Base-by-base conservation (phyloP, 1,284 basidiomycete species). In the Pseudozyma tsukubaensis region DNA sequence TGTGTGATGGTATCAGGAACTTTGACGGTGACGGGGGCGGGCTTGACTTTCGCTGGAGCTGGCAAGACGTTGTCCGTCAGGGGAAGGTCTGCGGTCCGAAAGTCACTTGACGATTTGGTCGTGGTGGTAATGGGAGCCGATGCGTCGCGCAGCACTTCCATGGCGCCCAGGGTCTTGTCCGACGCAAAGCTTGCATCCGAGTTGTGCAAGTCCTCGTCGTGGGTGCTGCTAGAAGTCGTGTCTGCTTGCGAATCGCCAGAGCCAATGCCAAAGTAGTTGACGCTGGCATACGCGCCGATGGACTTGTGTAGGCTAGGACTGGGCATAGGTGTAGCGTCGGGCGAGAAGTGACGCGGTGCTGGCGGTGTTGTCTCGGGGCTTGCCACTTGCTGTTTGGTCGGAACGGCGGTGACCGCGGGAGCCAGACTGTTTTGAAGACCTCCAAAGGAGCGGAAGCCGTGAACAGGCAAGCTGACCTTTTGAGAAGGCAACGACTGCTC, bases 391-490 rank as follows among this genome's bases (percentile, higher is more conserved):
- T 55, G 24, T 29, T 55, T 52, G 32, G 18, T 12, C 11, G 44
- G 3, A 13, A 29, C 49, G 10, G 61, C 44, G 14, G 57, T 63
- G 44, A 59, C 8, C 37, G 61, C 49, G 16, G 52, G 48, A 3
- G 56, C 59, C 29, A 65, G 60, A 49, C 65, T 69, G 51, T 69
- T 72, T 35, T 57, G 66, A 36, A 79, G 61, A 0, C 77, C 76
- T 16, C 77, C 77, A 44, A 79, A 78, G n/a, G 77, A 79, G 43
- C 73, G 76, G 51, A 79, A 75, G 48, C 76, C 76, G 50, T 79
- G 77, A 3, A 76, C 72, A 9, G 77, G 76, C 36, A 79, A 37
- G 56, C 66, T 70, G 48, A 74, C 69, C 34, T 72, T 71, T 39
- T 73, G 65, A 18, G 61, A 60, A 3, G 47, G 10, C 16, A 35